Percentiles rank a stretch among this genome's conserved stretches.
Evolutionary conservation across 2,329 filamentous ascomycete genomes (phyloP).

Genomic region (Cercospora janseana): DNA sequence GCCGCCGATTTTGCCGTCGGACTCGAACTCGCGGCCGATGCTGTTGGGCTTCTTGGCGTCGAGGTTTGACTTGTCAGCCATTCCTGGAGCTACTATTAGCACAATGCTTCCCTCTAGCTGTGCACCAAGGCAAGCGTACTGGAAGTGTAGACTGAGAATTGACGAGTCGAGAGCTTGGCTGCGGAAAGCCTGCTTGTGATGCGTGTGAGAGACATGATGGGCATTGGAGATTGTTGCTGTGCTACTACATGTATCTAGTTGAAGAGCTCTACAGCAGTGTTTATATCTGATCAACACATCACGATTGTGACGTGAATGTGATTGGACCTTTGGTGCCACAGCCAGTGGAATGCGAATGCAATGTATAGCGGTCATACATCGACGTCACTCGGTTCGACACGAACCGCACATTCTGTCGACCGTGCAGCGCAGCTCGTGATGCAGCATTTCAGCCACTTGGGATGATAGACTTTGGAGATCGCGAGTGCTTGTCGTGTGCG

Average conservation of each 20-base stretch:
- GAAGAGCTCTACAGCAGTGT: not conserved
- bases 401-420: too few species aligned
- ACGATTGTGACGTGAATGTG: not conserved
- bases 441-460: too few species aligned
- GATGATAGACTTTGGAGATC: too few species aligned
- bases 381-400: too few species aligned
- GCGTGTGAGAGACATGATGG: slow-evolving; percentile 6
- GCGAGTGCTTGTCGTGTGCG: too few species aligned
- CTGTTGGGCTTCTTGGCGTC: not conserved
- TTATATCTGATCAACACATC: not conserved
- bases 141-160: slow-evolving; percentile 5
- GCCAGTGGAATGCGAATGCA: not conserved
- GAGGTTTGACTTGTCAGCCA: slow-evolving; percentile 4
- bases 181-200: too few species aligned
- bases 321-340: not conserved
- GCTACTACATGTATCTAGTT: not conserved
- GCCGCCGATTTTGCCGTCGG: slow-evolving; percentile 12
- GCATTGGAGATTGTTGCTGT: not conserved
- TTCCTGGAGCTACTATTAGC: not conserved
- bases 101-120: not conserved
- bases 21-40: slow-evolving; percentile 9
- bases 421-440: too few species aligned
- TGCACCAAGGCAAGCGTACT: not conserved
- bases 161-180: slow-evolving; percentile 1
- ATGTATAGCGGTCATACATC: not conserved